Evolutionary conservation across 148 eudicot genomes (phyloP).

Genomic region (Amaranthus palmeri): DNA sequence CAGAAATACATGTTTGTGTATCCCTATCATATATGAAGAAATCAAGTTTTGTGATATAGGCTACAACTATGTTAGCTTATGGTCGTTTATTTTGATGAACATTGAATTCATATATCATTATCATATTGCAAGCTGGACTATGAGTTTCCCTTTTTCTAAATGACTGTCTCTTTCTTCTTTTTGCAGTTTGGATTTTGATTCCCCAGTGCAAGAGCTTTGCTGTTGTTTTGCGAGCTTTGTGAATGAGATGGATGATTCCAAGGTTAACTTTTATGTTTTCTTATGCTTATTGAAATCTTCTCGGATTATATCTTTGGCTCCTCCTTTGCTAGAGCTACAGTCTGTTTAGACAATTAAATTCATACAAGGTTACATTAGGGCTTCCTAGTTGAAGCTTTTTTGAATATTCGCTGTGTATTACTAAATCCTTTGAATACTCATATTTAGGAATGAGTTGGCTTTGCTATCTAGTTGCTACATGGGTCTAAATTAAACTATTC

Average conservation of each 20-base stretch:
- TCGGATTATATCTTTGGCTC: not conserved
- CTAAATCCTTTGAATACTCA: no score
- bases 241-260: constrained; percentile 12
- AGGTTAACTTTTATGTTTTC: not conserved
- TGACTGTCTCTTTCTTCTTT: not conserved
- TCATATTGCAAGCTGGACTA: not conserved
- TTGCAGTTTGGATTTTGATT: constrained; percentile 23
- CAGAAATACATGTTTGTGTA: not conserved
- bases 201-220: constrained; percentile 19
- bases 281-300: not conserved
- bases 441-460: no score
- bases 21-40: no score
- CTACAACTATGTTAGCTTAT: no score
- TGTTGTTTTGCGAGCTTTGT: constrained; percentile 18
- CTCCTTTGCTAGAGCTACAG: not conserved
- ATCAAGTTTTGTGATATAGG: no score
- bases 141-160: not conserved
- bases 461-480: no score
- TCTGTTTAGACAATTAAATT: not conserved
- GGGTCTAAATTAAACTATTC: no score
- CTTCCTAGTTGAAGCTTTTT: not conserved
- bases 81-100: not conserved
- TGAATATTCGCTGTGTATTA: not conserved
- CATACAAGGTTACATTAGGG: not conserved
- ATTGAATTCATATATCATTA: not conserved